These are phyloP conservation scores for Tagetes erecta DNA, from an alignment of 129 eudicot species.

Conservation along the genomic window DNA sequence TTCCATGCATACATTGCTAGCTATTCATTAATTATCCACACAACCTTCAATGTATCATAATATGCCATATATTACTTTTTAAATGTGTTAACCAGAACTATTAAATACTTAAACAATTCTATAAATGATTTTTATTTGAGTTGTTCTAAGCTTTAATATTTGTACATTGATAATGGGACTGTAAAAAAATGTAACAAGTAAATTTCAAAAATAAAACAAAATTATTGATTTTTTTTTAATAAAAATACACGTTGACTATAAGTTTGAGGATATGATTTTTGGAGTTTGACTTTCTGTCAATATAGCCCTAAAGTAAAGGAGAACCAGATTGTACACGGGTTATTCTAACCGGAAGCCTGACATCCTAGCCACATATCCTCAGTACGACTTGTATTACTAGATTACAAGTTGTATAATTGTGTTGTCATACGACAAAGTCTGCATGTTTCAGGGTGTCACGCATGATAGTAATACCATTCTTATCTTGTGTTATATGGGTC, in stretches of 20 bases:
- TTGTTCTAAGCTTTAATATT: too few relatives aligned
- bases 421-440: too few relatives aligned
- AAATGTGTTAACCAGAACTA: too few relatives aligned
- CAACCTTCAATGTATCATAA: conserved; percentile 4
- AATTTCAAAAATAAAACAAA: background rate
- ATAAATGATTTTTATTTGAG: too few relatives aligned
- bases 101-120: too few relatives aligned
- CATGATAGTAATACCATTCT: too few relatives aligned
- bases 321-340: conserved; percentile 1
- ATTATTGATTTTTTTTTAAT: background rate
- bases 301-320: conserved; percentile 20
- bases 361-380: too few relatives aligned
- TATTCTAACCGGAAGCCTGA: background rate
- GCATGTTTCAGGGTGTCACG: too few relatives aligned
- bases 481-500: too few relatives aligned
- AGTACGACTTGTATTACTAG: too few relatives aligned
- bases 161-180: background rate
- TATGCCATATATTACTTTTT: background rate
- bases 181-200: background rate
- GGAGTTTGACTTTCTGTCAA: conserved; percentile 6
- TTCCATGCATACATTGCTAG: conserved; percentile 2
- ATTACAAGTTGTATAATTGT: background rate
- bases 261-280: background rate
- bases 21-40: conserved; percentile 19
- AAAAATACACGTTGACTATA: conserved; percentile 23